These are phyloP conservation scores for Neofusicoccum sp. DNA, from an alignment of 2,329 filamentous ascomycete species.

Conservation along the genomic window DNA sequence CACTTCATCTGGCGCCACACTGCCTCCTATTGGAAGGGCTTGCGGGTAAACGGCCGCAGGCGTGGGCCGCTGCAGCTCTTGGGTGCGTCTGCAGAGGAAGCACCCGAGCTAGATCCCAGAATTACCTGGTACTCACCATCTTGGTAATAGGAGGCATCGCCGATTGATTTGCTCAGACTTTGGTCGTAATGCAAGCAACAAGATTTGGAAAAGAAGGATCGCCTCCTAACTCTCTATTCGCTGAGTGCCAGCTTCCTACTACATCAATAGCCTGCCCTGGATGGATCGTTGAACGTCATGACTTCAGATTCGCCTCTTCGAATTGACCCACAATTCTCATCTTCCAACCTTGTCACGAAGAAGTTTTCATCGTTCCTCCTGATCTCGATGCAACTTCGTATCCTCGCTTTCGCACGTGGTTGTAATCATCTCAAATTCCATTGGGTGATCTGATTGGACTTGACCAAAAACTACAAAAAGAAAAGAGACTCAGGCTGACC, in stretches of 20 bases:
- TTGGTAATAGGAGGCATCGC: background rate
- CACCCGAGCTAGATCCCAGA: background rate
- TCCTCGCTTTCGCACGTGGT: background rate
- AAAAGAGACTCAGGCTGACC: constrained; percentile 1
- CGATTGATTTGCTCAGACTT: background rate
- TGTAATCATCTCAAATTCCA: background rate
- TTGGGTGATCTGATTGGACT: background rate
- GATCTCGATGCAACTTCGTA: background rate
- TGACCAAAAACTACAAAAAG: background rate
- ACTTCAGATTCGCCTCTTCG: background rate
- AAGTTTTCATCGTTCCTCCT: background rate
- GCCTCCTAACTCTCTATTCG: background rate
- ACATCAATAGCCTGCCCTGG: background rate
- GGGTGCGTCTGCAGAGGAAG: background rate
- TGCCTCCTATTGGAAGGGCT: background rate
- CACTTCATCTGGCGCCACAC: too few species aligned
- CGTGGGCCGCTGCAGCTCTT: background rate
- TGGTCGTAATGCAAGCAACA: background rate
- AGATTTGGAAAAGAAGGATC: background rate
- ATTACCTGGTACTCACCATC: background rate
- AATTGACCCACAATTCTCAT: background rate
- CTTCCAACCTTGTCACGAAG: background rate
- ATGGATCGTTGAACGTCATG: too few species aligned
- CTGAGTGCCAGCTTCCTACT: background rate
- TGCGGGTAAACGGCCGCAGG: background rate